A percentile compares a stretch with the other conserved stretches of the same genome.
These are phyloP conservation scores for Taiozyma sp. DNA, from an alignment of 1,139 yeast species.

Conservation along the genomic window DNA sequence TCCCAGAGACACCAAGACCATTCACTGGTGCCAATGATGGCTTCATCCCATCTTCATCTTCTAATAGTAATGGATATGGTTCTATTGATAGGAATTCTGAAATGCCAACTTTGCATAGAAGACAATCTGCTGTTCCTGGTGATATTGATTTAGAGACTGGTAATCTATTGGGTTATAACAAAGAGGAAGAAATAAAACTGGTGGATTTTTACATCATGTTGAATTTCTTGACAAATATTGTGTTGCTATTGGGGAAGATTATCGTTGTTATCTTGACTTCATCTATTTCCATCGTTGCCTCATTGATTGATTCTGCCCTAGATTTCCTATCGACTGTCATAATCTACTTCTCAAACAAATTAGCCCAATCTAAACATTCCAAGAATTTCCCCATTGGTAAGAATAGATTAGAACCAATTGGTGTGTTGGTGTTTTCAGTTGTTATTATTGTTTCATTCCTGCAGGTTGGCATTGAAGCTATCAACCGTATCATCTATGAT, in stretches of 20 bases:
- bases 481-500: slow-evolving; percentile 29
- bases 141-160: slow-evolving; percentile 54
- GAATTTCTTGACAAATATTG: slow-evolving; percentile 57
- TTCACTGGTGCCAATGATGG: background rate
- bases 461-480: slow-evolving; percentile 68
- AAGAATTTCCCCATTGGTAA: slow-evolving; percentile 64
- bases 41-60: background rate
- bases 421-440: slow-evolving; percentile 69
- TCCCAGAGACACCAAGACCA: background rate
- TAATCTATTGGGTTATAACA: slow-evolving; percentile 44
- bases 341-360: slow-evolving; percentile 57
- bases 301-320: slow-evolving; percentile 69
- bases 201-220: slow-evolving; percentile 61
- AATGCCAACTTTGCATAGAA: slow-evolving; percentile 19
- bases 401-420: slow-evolving; percentile 71
- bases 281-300: slow-evolving; percentile 74
- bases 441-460: slow-evolving; percentile 68
- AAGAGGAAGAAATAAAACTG: slow-evolving; percentile 37
- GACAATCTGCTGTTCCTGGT: slow-evolving; percentile 48
- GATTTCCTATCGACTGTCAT: slow-evolving; percentile 75
- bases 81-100: background rate
- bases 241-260: slow-evolving; percentile 57
- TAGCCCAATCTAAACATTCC: slow-evolving; percentile 44
- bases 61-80: background rate
- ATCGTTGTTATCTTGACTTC: slow-evolving; percentile 59